Base-by-base conservation (phyloP, 139 green algal species). In the Pleodorina starrii region DNA sequence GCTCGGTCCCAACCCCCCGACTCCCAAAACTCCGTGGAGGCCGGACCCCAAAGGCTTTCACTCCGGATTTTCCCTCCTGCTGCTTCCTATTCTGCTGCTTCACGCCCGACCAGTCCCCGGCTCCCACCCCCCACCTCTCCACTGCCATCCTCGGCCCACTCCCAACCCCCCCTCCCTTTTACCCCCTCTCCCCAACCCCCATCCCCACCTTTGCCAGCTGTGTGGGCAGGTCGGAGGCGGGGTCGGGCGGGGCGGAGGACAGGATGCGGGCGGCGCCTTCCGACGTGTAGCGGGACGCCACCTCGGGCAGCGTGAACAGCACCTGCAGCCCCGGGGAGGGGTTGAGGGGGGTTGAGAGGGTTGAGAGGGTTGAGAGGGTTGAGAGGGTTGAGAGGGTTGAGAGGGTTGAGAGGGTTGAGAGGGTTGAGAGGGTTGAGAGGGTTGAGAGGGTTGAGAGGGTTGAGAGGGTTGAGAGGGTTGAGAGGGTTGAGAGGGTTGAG, bases 201-300 rank as follows among this genome's bases (percentile, higher is more conserved):
- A 93, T 59, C 1, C 94, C 95, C 25, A 96, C 48, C 92, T 99
- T 98, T 50, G 96, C 83, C 57, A 98, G 90, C 90, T 99, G 97
- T 0, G 90, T 89, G 19, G 89, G 84, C 54, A 99, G 94, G 94
- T 99, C 97, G 44, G 86, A 11, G 23, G 90, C 46, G 21, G 91
- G 77, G 46, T 93, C 85, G 27, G 86, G 0, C 4, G 95, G 94
- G 0, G 95, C 92, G 23, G 86, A 91, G 25, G 44, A 36, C 75
- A 97, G 97, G 43, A 98, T 92, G 0, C 73, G 60, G 0, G 59
- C 27, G 0, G 89, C 93, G 0, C 43, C 66, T 7, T 69, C 73
- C 16, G 93, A 69, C 5, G 12, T 87, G 89, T 98, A 99, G 43
- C 95, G 93, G 51, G 92, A 27, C 16, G 85, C 32, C 38, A 99